Percentiles rank a stretch among this genome's conserved stretches.
phyloP scores from a whole-genome alignment of 164 flowering plant species.

The Hamamelis virginiana region DNA sequence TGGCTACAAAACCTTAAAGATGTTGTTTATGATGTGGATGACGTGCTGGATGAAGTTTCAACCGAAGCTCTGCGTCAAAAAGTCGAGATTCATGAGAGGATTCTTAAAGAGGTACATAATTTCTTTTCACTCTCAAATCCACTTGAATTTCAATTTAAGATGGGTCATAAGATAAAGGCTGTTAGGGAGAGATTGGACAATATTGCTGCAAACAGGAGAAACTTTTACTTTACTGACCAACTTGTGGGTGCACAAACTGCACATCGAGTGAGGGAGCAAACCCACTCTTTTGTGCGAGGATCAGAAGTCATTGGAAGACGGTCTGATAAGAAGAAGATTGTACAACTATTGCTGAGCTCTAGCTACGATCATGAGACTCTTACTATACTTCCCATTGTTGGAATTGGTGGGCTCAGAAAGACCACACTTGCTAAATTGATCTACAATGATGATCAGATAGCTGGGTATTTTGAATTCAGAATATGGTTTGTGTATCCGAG shows the following conservation, averaged over 20 bases:
- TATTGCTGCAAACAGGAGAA: background rate
- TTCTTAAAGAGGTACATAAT: background rate
- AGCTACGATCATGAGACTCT: background rate
- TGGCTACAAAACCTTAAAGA: constrained; percentile 22
- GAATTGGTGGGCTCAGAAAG: constrained; percentile 8
- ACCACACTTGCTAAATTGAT: constrained; percentile 4
- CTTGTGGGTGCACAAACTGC: background rate
- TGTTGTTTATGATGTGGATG: constrained; percentile 14
- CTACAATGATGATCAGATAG: background rate
- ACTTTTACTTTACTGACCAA: background rate
- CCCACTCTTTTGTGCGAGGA: background rate
- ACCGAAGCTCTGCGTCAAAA: background rate
- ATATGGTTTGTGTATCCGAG: constrained; percentile 6
- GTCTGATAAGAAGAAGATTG: background rate
- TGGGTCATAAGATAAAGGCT: background rate
- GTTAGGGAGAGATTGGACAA: background rate
- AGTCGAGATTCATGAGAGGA: background rate
- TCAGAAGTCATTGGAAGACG: constrained; percentile 6
- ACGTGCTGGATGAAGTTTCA: constrained; percentile 13
- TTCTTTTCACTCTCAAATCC: background rate
- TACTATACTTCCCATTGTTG: constrained; percentile 7
- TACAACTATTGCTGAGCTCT: background rate
- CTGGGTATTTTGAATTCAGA: background rate
- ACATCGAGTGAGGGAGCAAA: background rate
- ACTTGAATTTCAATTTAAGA: background rate